Base-by-base conservation (phyloP, 2,329 filamentous ascomycete genomes). In the Aureobasidium sp. region DNA sequence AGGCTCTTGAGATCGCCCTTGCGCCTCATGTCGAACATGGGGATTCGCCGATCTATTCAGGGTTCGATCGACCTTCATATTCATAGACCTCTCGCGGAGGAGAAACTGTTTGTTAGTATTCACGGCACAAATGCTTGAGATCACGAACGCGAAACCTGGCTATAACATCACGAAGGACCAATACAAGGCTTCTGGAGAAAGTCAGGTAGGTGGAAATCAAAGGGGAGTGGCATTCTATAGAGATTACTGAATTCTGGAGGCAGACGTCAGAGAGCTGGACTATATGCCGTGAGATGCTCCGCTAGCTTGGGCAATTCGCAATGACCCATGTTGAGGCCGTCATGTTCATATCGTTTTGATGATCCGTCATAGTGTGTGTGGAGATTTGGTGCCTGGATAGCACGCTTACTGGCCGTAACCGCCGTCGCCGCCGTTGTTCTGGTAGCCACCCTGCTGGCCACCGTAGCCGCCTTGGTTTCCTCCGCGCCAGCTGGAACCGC, bases 391-490 rank as follows among this genome's bases (percentile, higher is more conserved):
- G 36, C 55, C 32, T 59, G 20, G 43, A n/a, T 27, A 24, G 17
- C 20, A 56, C 55, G 48, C 48, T 55, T 62, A 52, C 51, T 62
- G 61, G 32, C 32, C 37, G 47, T 63, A 63, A 37, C 55, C 53
- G 29, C 48, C 53, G 4, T 56, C 62, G 47, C 55, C 61, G 61
- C 51, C 41, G 53, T 41, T 43, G 51, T 55, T 55, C 26, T 55
- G 51, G 51, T 43, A 57, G 17, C 60, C 60, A 34, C 50, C 46
- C 24, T 56, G 47, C 29, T 36, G 37, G 27, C 69, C 69, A 43
- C 70, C 70, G 60, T 67, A 66, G 63, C 67, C 68, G 29, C 67
- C 65, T 60, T 66, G 60, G 26, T 64, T 68, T 34, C 68, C 66
- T 59, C 68, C 67, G 62, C 68, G 65, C 62, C 60, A 66, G 51